A percentile compares a stretch with the other conserved stretches of the same genome.
phyloP scores from a whole-genome alignment of 176 grass and related monocot genomes.

The Zoysia japonica region DNA sequence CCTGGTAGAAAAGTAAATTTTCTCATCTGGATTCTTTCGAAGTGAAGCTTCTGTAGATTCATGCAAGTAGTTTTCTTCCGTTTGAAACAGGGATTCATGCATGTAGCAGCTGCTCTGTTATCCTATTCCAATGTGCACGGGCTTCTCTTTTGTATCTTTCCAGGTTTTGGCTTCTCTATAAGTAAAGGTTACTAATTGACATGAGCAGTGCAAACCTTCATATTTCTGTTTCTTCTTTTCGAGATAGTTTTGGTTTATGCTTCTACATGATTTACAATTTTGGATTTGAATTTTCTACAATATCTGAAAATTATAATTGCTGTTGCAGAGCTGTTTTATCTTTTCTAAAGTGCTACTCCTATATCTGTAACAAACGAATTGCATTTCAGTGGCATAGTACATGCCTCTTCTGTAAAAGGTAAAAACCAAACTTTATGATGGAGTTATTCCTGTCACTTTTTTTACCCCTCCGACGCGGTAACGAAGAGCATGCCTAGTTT shows the following conservation, averaged over 20 bases:
- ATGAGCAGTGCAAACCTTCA: neutral
- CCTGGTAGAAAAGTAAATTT: slow-evolving; percentile 39
- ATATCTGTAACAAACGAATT: neutral
- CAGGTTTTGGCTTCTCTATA: slow-evolving; percentile 16
- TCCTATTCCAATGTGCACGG: slow-evolving; percentile 23
- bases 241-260: neutral
- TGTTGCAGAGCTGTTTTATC: neutral
- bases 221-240: too few relatives aligned
- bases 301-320: neutral
- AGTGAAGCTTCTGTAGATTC: slow-evolving; percentile 57
- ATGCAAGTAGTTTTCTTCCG: slow-evolving; percentile 10
- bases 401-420: neutral
- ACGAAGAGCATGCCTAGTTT: neutral
- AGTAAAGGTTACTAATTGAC: slow-evolving; percentile 4
- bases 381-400: neutral
- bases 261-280: neutral
- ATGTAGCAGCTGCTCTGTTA: slow-evolving; percentile 7
- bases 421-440: neutral
- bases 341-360: neutral
- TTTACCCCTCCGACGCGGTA: neutral
- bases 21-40: slow-evolving; percentile 38
- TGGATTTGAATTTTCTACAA: neutral
- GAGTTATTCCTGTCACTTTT: neutral
- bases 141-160: slow-evolving; percentile 40
- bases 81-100: slow-evolving; percentile 28